Evolutionary conservation across 495 filamentous ascomycete species (phyloP), one percentile per base, ranked within the genome.

Genomic region (Talaromyces ruber): DNA sequence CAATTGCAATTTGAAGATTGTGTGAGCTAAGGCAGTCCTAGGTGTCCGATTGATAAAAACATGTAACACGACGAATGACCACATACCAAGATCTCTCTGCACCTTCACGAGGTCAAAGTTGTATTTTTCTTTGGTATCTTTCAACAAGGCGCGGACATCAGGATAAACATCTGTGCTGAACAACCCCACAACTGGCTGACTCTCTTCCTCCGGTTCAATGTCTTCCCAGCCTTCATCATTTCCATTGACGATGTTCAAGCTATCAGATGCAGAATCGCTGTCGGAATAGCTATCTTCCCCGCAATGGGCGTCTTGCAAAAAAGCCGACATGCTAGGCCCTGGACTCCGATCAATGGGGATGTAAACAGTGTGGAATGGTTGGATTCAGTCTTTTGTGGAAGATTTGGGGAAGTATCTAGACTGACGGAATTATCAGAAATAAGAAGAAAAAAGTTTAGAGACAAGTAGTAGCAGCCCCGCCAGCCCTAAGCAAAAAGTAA

Each of bases 201-300:
- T 81, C 62, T 92, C 86, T 16, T 84, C 79, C 63, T 88, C 85
- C 8, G 82, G 79, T 67, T 91, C 89, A 28, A 86, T 82, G 73
- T 95, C 91, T 70, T 91, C 86, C 92, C 92, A 96, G 22, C 85
- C 86, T 69, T 87, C 85, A 53, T 90, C 88, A 50, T 60, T 11
- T 1, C 34, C 34, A 63, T 84, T 78, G 60, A 72, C 79, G 28
- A 73, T 65, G 62, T 83, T 79, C 6, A 82, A 82, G 29, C 75
- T 75, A 22, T 76, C 76, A 22, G 79, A 81, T 3, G 71, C 62
- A 24, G 47, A 58, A 7, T 60, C 58, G 63, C 52, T 64, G 2
- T 55, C 62, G 28, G 47, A 51, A 24, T 30, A 45, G 16, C n/a
- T 12, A 28, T 61, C 28, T 21, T 39, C 59, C 47, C 16, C 34